A percentile compares a stretch with the other conserved stretches of the same genome.
phyloP scores from a whole-genome alignment of 1,284 basidiomycete species.

The Exobasidium rhododendri region DNA sequence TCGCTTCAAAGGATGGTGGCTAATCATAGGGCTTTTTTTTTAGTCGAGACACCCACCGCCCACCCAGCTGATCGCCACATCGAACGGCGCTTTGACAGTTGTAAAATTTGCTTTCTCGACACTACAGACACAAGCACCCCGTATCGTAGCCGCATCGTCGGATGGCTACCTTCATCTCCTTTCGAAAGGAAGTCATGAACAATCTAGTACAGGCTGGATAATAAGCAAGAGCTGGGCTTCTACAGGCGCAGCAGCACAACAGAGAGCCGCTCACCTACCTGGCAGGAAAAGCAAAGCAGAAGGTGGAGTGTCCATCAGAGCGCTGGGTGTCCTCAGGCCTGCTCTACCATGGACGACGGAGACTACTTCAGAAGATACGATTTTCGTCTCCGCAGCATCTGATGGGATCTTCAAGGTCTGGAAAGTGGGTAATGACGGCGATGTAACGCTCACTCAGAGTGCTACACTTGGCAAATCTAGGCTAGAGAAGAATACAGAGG shows the following conservation, averaged over 20 bases:
- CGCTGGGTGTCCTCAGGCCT: constrained; percentile 36
- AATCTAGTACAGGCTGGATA: background rate
- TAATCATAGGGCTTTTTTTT: too few species aligned
- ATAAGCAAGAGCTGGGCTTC: background rate
- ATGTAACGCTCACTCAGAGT: constrained; percentile 25
- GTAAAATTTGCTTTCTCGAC: constrained; percentile 36
- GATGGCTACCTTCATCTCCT: constrained; percentile 4
- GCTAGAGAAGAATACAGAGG: constrained; percentile 23
- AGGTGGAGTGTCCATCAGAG: constrained; percentile 12
- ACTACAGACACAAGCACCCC: background rate
- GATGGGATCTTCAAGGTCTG: constrained; percentile 41
- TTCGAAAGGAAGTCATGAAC: background rate
- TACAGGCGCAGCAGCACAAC: background rate
- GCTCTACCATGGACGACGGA: background rate
- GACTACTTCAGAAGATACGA: background rate
- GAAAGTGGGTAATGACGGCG: constrained; percentile 9
- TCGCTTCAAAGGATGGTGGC: constrained; percentile 13
- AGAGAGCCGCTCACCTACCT: background rate
- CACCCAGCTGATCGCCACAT: constrained; percentile 25
- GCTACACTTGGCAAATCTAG: constrained; percentile 12
- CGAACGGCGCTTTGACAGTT: constrained; percentile 26
- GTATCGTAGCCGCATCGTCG: constrained; percentile 5
- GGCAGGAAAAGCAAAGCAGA: constrained; percentile 3
- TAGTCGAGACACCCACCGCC: constrained; percentile 13
- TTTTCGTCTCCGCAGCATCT: constrained; percentile 42